A percentile compares a stretch with the other conserved stretches of the same genome.
Conservation (phyloP, 2,329 filamentous ascomycete genomes). For the Endocalyx cinctus region DNA sequence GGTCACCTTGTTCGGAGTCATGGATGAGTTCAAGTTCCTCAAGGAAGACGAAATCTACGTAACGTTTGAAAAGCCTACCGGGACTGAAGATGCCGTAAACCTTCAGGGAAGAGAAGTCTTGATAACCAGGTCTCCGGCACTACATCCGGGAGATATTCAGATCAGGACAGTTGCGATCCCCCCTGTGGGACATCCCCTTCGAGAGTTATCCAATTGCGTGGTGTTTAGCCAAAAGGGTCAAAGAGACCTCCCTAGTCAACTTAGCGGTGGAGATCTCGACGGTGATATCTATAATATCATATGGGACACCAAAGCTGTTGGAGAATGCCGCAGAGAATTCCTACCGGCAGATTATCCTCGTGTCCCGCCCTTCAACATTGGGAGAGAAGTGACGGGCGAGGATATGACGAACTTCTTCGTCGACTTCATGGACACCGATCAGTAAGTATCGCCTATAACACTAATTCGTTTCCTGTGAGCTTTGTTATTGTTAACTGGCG, state of each 20-base stretch:
- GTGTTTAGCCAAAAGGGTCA: constrained; percentile 68
- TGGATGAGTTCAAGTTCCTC: constrained; percentile 73
- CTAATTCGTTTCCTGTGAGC: too few relatives aligned
- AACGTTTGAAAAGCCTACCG: constrained; percentile 40
- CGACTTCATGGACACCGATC: constrained; percentile 34
- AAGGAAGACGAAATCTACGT: constrained; percentile 65
- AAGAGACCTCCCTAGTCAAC: constrained; percentile 71
- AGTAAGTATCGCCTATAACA: constrained; percentile 21
- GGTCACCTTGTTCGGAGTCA: constrained; percentile 74
- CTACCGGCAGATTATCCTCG: constrained; percentile 66
- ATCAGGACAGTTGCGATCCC: constrained; percentile 59
- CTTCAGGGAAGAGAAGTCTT: constrained; percentile 44
- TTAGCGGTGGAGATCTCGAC: constrained; percentile 79
- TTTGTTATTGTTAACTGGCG: too few relatives aligned
- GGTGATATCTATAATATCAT: constrained; percentile 80
- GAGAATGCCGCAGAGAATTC: constrained; percentile 32
- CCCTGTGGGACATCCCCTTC: constrained; percentile 53
- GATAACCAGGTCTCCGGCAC: constrained; percentile 73
- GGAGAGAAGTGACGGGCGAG: constrained; percentile 49
- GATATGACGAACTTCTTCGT: constrained; percentile 82
- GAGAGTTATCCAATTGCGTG: constrained; percentile 64
- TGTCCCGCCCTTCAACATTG: constrained; percentile 52
- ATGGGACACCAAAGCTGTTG: constrained; percentile 56
- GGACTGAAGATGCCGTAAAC: constrained; percentile 12
- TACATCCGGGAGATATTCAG: constrained; percentile 80